Evolutionary conservation across 257 asterid species (phyloP).

Genomic region (Solanum tacnaense): DNA sequence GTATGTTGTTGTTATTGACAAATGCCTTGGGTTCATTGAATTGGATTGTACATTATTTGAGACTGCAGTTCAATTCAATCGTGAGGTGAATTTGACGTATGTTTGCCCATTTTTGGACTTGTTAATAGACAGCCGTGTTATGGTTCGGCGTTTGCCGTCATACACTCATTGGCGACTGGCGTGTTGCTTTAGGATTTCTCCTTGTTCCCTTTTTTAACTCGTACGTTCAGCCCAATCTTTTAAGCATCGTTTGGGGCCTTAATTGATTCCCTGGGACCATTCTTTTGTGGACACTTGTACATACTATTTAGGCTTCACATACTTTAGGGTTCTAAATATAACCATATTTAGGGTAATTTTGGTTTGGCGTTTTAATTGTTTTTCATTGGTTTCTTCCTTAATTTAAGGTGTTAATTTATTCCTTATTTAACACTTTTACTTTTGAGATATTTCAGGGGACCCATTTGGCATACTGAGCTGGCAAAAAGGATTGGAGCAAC

Average conservation of each 20-base stretch:
- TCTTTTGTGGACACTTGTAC: not conserved
- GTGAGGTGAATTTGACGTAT: not conserved
- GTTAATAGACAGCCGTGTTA: not conserved
- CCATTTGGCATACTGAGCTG: not conserved
- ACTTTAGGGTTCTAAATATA: not conserved
- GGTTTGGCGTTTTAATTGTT: not conserved
- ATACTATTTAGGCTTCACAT: not conserved
- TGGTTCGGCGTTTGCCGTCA: not conserved
- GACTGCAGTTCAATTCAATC: not conserved
- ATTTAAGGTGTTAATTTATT: not conserved
- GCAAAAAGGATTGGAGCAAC: not conserved
- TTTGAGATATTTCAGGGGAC: not conserved
- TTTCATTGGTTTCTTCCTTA: not conserved
- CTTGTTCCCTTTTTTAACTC: not conserved
- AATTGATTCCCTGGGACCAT: not conserved
- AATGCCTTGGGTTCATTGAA: not conserved
- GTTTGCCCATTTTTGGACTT: not conserved
- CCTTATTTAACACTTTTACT: not conserved
- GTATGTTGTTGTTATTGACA: not conserved
- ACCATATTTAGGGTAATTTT: not conserved
- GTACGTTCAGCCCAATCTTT: not conserved
- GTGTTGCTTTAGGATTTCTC: not conserved
- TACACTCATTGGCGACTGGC: not conserved
- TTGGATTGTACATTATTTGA: constrained; percentile 1
- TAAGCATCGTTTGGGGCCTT: not conserved